phyloP scores from a whole-genome alignment of 106 monocot species.

The Xerophyta viscosa region DNA sequence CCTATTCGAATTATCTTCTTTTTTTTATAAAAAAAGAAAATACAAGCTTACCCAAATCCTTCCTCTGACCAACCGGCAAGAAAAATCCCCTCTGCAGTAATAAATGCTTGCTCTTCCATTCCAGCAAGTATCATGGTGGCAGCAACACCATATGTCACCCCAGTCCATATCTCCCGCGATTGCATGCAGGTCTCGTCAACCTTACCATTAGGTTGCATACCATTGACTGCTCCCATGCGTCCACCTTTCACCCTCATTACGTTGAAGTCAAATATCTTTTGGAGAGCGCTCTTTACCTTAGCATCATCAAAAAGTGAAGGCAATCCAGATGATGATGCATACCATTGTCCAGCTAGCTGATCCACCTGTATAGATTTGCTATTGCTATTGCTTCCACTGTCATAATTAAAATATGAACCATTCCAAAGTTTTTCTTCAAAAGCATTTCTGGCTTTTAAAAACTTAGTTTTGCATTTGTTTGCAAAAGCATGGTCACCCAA shows the following conservation, averaged over 20 bases:
- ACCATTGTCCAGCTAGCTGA: constrained; percentile 96
- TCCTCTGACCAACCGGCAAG: constrained; percentile 92
- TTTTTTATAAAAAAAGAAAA: too few relatives aligned
- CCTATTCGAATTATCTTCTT: too few relatives aligned
- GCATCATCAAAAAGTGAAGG: constrained; percentile 71
- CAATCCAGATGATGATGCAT: constrained; percentile 75
- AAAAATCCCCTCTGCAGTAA: constrained; percentile 89
- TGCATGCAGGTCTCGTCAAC: constrained; percentile 93
- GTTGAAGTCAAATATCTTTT: constrained; percentile 89
- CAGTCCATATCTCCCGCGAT: constrained; percentile 94
- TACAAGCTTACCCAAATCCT: constrained; percentile 86
- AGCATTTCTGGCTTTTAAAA: constrained; percentile 51
- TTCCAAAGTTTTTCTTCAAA: constrained; percentile 90
- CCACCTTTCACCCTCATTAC: constrained; percentile 90
- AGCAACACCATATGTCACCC: constrained; percentile 81
- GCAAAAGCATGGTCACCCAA: constrained; percentile 68
- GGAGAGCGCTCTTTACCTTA: constrained; percentile 66
- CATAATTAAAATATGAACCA: constrained; percentile 93
- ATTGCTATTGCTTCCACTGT: constrained; percentile 70
- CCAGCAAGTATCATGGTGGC: constrained; percentile 89
- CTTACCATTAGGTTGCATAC: constrained; percentile 85
- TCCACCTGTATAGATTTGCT: constrained; percentile 91
- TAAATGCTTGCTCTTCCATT: constrained; percentile 83
- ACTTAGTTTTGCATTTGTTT: constrained; percentile 62
- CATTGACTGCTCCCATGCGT: constrained; percentile 92